Percentiles rank a stretch among this genome's conserved stretches.
Conservation (phyloP, 495 filamentous ascomycete genomes). For the Lasiosphaeris hirsuta region DNA sequence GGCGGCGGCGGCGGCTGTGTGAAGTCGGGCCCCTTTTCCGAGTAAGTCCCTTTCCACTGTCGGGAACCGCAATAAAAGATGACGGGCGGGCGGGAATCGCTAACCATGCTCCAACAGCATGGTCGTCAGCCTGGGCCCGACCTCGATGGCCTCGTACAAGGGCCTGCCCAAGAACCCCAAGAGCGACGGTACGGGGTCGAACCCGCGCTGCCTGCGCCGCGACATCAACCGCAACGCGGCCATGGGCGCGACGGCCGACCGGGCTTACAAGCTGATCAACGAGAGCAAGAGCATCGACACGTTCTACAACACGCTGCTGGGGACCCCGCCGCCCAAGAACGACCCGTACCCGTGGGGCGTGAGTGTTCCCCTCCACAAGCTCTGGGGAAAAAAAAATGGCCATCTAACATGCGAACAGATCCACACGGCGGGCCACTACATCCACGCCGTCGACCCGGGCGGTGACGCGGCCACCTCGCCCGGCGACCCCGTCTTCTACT, state of each 20-base stretch:
- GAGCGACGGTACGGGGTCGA: constrained; percentile 38
- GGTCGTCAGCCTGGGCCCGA: constrained; percentile 26
- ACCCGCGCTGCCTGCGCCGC: constrained; percentile 64
- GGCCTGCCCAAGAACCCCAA: constrained; percentile 26
- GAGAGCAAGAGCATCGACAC: constrained; percentile 41
- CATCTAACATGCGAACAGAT: constrained; percentile 36
- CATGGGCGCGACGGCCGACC: constrained; percentile 36
- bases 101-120: not conserved
- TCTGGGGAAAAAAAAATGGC: constrained; percentile 29
- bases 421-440: constrained; percentile 62
- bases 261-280: constrained; percentile 38
- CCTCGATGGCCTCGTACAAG: not conserved
- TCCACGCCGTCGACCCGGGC: constrained; percentile 56
- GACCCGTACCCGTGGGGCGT: constrained; percentile 14
- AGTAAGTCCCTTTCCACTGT: constrained; percentile 23
- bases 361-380: not conserved
- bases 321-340: constrained; percentile 23
- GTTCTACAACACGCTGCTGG: constrained; percentile 44
- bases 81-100: not conserved
- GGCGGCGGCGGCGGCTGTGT: constrained; percentile 60
- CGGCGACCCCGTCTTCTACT: constrained; percentile 65
- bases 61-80: not conserved
- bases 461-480: constrained; percentile 54
- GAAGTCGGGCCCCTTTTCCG: constrained; percentile 52
- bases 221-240: constrained; percentile 56